These are phyloP conservation scores for Postia placenta DNA, from an alignment of 768 basidiomycete genomes.

Conservation along the genomic window DNA sequence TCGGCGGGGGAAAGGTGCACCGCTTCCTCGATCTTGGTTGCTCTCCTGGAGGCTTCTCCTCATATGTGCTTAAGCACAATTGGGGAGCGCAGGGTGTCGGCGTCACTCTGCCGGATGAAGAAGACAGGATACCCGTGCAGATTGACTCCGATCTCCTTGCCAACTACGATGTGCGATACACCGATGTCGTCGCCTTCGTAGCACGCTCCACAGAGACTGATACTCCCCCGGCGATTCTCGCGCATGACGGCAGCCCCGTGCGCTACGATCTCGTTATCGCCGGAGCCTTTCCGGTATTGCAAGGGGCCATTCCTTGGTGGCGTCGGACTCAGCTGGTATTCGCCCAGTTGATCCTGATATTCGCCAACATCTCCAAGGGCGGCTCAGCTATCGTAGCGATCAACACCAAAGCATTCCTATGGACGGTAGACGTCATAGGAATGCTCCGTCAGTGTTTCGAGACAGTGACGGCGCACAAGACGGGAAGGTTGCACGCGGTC, in stretches of 20 bases:
- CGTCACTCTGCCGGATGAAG: conserved; percentile 9
- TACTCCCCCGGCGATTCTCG: background rate
- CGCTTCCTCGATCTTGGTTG: conserved; percentile 14
- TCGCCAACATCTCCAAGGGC: conserved; percentile 5
- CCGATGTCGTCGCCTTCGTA: conserved; percentile 4
- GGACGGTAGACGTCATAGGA: conserved; percentile 8
- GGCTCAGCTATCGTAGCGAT: conserved; percentile 7
- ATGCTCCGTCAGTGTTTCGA: conserved; percentile 9
- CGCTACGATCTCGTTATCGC: conserved; percentile 12
- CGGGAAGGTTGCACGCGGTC: background rate
- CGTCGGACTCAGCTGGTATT: conserved; percentile 1
- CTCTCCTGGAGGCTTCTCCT: conserved; percentile 13
- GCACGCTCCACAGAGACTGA: background rate
- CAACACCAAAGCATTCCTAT: conserved; percentile 8
- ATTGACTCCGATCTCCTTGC: background rate
- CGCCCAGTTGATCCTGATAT: conserved; percentile 5
- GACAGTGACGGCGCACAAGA: conserved; percentile 1
- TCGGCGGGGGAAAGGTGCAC: conserved; percentile 1
- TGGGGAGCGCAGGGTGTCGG: conserved; percentile 4
- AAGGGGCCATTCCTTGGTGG: background rate
- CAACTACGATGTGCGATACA: conserved; percentile 3
- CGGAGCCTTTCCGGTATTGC: conserved; percentile 8
- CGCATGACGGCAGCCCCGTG: background rate
- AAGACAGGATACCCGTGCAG: background rate
- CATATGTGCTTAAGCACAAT: conserved; percentile 9